A percentile compares a stretch with the other conserved stretches of the same genome.
Evolutionary conservation across 2,329 filamentous ascomycete genomes (phyloP).

Genomic region (Fusarium pseudonygamai): DNA sequence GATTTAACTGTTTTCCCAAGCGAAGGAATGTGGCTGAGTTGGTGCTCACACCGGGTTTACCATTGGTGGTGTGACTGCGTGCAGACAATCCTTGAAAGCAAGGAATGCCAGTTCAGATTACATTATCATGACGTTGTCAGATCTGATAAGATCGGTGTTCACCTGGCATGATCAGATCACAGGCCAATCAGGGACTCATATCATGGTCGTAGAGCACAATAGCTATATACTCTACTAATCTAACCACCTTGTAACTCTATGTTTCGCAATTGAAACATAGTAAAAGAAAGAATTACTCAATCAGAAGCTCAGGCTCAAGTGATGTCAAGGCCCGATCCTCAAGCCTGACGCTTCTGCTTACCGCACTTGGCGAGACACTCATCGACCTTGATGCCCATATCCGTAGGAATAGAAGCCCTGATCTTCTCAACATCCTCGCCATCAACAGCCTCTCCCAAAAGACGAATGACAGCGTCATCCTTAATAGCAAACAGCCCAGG

Average conservation of each 20-base stretch:
- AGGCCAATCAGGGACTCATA: background rate
- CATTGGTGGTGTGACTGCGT: background rate
- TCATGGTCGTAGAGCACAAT: background rate
- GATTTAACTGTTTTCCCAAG: background rate
- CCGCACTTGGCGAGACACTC: conserved; percentile 54
- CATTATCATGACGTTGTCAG: background rate
- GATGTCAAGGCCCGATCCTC: background rate
- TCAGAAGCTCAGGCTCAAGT: background rate
- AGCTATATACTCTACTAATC: background rate
- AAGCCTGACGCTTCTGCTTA: conserved; percentile 51
- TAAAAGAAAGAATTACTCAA: background rate
- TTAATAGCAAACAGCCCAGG: conserved; percentile 59
- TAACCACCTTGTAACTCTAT: background rate
- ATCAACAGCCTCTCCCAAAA: conserved; percentile 56
- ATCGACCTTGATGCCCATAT: conserved; percentile 61
- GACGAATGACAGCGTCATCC: conserved; percentile 55
- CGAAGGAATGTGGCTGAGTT: background rate
- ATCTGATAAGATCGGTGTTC: background rate
- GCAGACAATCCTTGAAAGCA: background rate
- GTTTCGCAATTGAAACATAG: background rate
- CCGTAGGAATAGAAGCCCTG: conserved; percentile 51
- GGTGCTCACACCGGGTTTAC: background rate
- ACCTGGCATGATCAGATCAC: background rate
- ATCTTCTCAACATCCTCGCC: conserved; percentile 58
- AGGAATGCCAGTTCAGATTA: background rate